Evolutionary conservation across 257 asterid genomes (phyloP).

Genomic region (Ilex aquifolium): DNA sequence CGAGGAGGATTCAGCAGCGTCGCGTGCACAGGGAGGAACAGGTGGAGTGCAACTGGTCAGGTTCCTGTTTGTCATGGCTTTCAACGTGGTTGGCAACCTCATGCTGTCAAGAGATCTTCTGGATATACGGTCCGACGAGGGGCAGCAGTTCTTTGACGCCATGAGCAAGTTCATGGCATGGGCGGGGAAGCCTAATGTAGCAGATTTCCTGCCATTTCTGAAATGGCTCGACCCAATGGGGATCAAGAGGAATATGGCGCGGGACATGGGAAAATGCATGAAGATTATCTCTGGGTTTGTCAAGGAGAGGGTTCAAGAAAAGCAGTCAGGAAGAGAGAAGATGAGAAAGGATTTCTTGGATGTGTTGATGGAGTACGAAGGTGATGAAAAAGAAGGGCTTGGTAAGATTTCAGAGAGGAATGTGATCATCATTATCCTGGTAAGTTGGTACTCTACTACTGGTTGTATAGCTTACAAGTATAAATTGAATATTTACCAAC

Average conservation of each 20-base stretch:
- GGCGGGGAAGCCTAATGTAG: slow-evolving; percentile 12
- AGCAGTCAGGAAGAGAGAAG: not conserved
- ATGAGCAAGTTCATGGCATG: not conserved
- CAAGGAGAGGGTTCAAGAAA: slow-evolving; percentile 5
- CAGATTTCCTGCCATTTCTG: slow-evolving; percentile 6
- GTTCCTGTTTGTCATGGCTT: slow-evolving; percentile 8
- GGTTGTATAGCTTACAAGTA: too few species aligned
- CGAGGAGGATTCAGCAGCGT: not conserved
- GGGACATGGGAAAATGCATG: slow-evolving; percentile 2
- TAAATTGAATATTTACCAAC: too few species aligned
- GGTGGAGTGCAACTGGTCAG: not conserved
- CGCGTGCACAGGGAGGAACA: not conserved
- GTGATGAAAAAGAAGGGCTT: slow-evolving; percentile 2
- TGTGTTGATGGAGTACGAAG: slow-evolving; percentile 7
- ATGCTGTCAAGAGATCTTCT: slow-evolving; percentile 8
- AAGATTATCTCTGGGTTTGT: slow-evolving; percentile 2
- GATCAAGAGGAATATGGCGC: slow-evolving; percentile 6
- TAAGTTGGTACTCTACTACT: not conserved
- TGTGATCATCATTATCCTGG: not conserved
- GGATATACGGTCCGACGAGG: slow-evolving; percentile 1
- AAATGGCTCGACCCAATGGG: slow-evolving; percentile 6
- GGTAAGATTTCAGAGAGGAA: not conserved
- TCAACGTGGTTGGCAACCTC: slow-evolving; percentile 11
- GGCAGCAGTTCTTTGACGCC: slow-evolving; percentile 5
- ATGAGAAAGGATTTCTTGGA: slow-evolving; percentile 9